Conservation (phyloP, 768 basidiomycete genomes). For the Lactarius deliciosus region DNA sequence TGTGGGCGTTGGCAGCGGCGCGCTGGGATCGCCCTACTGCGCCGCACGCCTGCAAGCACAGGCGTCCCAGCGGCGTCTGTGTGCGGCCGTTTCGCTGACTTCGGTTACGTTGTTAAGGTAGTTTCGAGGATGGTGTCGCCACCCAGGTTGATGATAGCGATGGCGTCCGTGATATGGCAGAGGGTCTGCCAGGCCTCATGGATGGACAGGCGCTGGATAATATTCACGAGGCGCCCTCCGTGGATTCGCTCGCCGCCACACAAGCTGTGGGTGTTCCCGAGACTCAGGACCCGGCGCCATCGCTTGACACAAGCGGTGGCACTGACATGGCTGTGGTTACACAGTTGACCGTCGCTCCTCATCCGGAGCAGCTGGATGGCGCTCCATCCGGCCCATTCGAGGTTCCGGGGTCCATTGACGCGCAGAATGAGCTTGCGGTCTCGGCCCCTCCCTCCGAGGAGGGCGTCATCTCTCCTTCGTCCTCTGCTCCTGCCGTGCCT, state of each 20-base stretch:
- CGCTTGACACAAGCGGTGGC: slow-evolving; percentile 18
- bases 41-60: slow-evolving; percentile 27
- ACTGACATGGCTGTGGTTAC: slow-evolving; percentile 16
- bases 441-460: slow-evolving; percentile 25
- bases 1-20: slow-evolving; percentile 35
- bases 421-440: slow-evolving; percentile 17
- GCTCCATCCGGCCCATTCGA: slow-evolving; percentile 20
- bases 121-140: slow-evolving; percentile 42
- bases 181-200: slow-evolving; percentile 24
- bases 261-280: slow-evolving; percentile 23
- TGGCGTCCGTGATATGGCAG: slow-evolving; percentile 28
- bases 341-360: slow-evolving; percentile 15
- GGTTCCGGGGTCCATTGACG: slow-evolving; percentile 14
- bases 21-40: slow-evolving; percentile 34
- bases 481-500: slow-evolving; percentile 26
- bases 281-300: slow-evolving; percentile 14
- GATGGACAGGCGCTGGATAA: slow-evolving; percentile 30
- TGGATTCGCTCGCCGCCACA: slow-evolving; percentile 22
- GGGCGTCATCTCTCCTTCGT: slow-evolving; percentile 25
- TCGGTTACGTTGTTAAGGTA: slow-evolving; percentile 50
- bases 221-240: slow-evolving; percentile 26
- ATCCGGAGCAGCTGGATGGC: slow-evolving; percentile 25
- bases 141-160: slow-evolving; percentile 30
- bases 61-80: slow-evolving; percentile 27
- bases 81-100: slow-evolving; percentile 60